Base-by-base conservation (phyloP, 2,329 filamentous ascomycete genomes). In the Arthrobotrys pseudoclavata region DNA sequence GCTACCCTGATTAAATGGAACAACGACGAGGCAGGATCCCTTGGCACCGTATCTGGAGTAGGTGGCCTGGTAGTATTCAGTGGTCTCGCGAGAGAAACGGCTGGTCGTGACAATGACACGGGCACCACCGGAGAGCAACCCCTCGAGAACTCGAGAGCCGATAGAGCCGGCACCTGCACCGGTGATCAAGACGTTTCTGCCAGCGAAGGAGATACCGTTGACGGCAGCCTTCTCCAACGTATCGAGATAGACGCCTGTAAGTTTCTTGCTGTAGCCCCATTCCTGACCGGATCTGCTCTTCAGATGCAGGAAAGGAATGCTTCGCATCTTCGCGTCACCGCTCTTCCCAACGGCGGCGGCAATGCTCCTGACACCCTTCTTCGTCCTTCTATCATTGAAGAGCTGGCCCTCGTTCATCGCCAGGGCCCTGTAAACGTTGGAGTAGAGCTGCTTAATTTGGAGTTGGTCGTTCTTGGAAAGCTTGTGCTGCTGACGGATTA, bases 191-290 rank as follows among this genome's bases (percentile, higher is more conserved):
- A 92, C 95, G 83, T 98, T 93, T 87, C 97, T 98, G 85, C 92
- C 93, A 83, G 94, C 89, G 87, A 97, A 99, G 55, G 91, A 96
- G 76, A 99, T 90, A 84, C 96, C 96, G 69, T 89, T 80, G 79
- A 90, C 92, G 80, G 96, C 96, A 80, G 94, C 94, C 79, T 94
- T 89, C 86, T 97, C 94, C 34, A 99, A 86, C 79, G 93, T 94
- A 83, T 97, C 93, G 37, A 99, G 89, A 84, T 99, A 99, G 81
- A 94, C 85, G 71, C 93, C 92, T 24, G 96, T 98, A 72, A 99
- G 89, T 87, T 96, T 97, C 89, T 98, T 99, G 89, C 93, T 98
- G 87, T 98, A 99, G 83, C 98, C 94, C 96, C 96, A 99, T 79
- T 95, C 95, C 82, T 97, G 92, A 79, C 94, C 89, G 67, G 92